These are phyloP conservation scores for Aspergillus felis DNA, from an alignment of 2,329 filamentous ascomycete genomes.

Conservation along the genomic window DNA sequence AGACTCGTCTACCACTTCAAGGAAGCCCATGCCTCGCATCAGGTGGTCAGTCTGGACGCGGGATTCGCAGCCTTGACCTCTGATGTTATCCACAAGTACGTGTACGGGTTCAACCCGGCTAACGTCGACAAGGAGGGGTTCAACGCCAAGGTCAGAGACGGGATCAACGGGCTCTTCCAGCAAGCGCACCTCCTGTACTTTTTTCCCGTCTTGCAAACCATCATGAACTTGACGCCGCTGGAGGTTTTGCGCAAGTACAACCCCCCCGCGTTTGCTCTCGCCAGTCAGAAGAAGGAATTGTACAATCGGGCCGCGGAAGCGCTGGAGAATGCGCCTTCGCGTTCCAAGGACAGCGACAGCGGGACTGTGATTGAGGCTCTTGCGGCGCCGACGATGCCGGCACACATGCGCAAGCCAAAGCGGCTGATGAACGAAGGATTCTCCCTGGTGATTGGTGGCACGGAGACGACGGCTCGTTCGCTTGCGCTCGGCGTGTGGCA, in stretches of 20 bases:
- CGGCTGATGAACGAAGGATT: constrained; percentile 39
- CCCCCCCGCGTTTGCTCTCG: constrained; percentile 12
- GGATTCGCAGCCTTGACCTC: constrained; percentile 26
- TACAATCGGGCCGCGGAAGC: constrained; percentile 3
- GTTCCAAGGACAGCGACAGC: neutral
- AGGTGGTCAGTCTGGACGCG: constrained; percentile 18
- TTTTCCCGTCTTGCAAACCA: constrained; percentile 18
- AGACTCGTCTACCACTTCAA: constrained; percentile 12
- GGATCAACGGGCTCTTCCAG: constrained; percentile 16
- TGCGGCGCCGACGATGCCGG: constrained; percentile 12
- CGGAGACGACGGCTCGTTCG: constrained; percentile 35
- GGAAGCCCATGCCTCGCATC: constrained; percentile 6
- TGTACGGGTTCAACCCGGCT: constrained; percentile 28
- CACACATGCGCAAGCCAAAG: constrained; percentile 14
- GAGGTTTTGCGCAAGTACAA: constrained; percentile 7
- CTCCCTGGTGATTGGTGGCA: constrained; percentile 36
- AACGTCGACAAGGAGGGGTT: constrained; percentile 31
- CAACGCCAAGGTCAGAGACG: constrained; percentile 16
- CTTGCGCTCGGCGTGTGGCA: constrained; percentile 27
- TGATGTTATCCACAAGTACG: constrained; percentile 37
- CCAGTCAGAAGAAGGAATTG: constrained; percentile 13
- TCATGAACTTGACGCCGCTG: constrained; percentile 15
- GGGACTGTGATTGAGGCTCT: constrained; percentile 15
- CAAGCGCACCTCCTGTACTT: constrained; percentile 16
- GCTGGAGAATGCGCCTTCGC: constrained; percentile 3